Conservation (phyloP, 805 yeast species). For the Dipodascus albidus region DNA sequence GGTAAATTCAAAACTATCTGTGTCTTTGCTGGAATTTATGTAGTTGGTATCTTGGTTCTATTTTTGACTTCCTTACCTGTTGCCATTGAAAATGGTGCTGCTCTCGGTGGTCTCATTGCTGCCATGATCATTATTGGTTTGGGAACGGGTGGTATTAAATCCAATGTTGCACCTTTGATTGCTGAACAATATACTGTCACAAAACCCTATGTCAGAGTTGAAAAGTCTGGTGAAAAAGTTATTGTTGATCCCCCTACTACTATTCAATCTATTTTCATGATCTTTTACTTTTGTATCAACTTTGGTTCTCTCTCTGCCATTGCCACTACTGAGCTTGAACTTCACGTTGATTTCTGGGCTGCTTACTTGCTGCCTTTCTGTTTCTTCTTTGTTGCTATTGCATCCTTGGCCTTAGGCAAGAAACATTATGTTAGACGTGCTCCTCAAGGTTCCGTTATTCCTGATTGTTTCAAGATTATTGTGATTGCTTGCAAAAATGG, state of each 20-base stretch:
- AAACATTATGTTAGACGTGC: constrained; percentile 26
- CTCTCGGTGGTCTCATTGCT: constrained; percentile 51
- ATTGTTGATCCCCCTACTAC: constrained; percentile 61
- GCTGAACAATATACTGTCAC: constrained; percentile 62
- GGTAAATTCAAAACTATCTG: constrained; percentile 65
- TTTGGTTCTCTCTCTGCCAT: constrained; percentile 64
- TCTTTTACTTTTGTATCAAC: constrained; percentile 67
- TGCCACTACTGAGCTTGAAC: constrained; percentile 66
- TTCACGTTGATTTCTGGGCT: constrained; percentile 40
- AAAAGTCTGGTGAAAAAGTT: constrained; percentile 53
- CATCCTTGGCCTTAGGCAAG: constrained; percentile 35
- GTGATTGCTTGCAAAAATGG: constrained; percentile 32
- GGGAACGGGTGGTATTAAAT: constrained; percentile 74
- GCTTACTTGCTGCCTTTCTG: constrained; percentile 41
- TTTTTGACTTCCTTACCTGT: constrained; percentile 62
- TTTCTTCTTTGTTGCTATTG: constrained; percentile 41
- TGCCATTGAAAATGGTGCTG: constrained; percentile 32
- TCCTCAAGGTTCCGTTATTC: constrained; percentile 38
- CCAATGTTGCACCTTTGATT: constrained; percentile 63
- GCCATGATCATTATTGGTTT: constrained; percentile 53
- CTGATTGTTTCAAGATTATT: constrained; percentile 31
- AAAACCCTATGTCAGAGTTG: constrained; percentile 45
- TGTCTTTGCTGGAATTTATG: constrained; percentile 46
- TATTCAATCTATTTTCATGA: constrained; percentile 61
- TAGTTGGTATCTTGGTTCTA: constrained; percentile 49